Evolutionary conservation across 73 alveolate genomes (phyloP).

Genomic region (Durusdinium trenchii): DNA sequence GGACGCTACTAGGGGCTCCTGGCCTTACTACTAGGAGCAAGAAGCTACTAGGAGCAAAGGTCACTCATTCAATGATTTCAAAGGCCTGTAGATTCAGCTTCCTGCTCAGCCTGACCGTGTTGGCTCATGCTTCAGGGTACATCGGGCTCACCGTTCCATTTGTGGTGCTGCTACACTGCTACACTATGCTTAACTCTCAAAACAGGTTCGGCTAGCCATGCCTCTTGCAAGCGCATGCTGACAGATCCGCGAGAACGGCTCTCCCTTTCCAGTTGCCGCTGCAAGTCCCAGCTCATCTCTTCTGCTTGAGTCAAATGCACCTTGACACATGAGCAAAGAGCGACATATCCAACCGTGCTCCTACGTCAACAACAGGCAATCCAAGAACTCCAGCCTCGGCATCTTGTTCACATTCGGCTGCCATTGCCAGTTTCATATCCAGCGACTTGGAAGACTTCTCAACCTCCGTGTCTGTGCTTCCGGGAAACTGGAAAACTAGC

Average conservation of each 20-base stretch:
- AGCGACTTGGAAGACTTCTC: slow-evolving; percentile 43
- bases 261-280: slow-evolving; percentile 37
- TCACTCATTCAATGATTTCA: not conserved
- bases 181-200: not conserved
- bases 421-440: slow-evolving; percentile 15
- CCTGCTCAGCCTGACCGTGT: slow-evolving; percentile 37
- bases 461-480: not conserved
- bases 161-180: not conserved
- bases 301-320: slow-evolving; percentile 47
- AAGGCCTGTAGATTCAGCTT: slow-evolving; percentile 37
- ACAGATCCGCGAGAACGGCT: not conserved
- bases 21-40: not conserved
- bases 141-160: not conserved
- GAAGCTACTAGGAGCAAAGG: not conserved
- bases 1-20: too few relatives aligned
- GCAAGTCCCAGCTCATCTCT: slow-evolving; percentile 35
- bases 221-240: slow-evolving; percentile 42
- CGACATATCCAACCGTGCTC: too few relatives aligned
- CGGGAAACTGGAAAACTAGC: not conserved
- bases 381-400: slow-evolving; percentile 13
- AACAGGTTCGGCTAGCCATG: not conserved
- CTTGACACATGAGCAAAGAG: too few relatives aligned
- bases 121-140: not conserved
- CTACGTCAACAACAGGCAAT: too few relatives aligned
- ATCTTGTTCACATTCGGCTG: slow-evolving; percentile 13